Evolutionary conservation across 768 basidiomycete species (phyloP).

Genomic region (Leccinum arenicola): DNA sequence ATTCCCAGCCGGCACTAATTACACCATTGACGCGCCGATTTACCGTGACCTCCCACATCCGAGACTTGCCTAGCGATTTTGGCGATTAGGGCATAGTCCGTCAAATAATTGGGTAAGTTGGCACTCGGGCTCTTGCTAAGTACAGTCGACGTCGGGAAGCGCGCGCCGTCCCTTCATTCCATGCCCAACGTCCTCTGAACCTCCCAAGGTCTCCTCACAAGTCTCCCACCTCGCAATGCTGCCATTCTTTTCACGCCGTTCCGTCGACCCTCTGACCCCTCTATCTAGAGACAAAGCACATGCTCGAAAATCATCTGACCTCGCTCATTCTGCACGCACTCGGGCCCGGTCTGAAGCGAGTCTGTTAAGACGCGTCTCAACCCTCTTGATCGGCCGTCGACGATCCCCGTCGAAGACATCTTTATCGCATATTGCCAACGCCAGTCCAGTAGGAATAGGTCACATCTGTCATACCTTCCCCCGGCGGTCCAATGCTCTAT

Average conservation of each 20-base stretch:
- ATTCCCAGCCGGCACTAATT: slow-evolving; percentile 5
- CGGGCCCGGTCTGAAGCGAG: slow-evolving; percentile 27
- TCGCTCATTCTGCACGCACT: slow-evolving; percentile 12
- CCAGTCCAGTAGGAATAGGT: slow-evolving; percentile 14
- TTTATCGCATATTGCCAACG: background rate
- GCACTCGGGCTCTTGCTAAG: background rate
- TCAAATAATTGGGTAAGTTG: slow-evolving; percentile 23
- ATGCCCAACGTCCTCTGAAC: slow-evolving; percentile 14
- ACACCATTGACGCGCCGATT: background rate
- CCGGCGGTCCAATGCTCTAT: slow-evolving; percentile 5
- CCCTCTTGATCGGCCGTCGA: slow-evolving; percentile 26
- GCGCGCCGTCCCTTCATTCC: slow-evolving; percentile 1
- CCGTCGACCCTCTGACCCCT: slow-evolving; percentile 21
- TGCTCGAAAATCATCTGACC: background rate
- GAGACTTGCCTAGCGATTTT: slow-evolving; percentile 16
- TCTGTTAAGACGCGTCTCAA: slow-evolving; percentile 28
- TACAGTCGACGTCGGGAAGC: background rate
- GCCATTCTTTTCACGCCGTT: slow-evolving; percentile 31
- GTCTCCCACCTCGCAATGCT: slow-evolving; percentile 10
- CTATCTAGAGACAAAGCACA: slow-evolving; percentile 3
- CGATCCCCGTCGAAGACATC: slow-evolving; percentile 17
- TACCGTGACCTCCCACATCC: slow-evolving; percentile 6
- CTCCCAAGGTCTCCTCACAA: background rate
- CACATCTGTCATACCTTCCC: slow-evolving; percentile 13
- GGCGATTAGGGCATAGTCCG: slow-evolving; percentile 12